Evolutionary conservation across 2,329 filamentous ascomycete species (phyloP), one percentile per base, ranked within the genome.

Genomic region (Ascochyta lentis): DNA sequence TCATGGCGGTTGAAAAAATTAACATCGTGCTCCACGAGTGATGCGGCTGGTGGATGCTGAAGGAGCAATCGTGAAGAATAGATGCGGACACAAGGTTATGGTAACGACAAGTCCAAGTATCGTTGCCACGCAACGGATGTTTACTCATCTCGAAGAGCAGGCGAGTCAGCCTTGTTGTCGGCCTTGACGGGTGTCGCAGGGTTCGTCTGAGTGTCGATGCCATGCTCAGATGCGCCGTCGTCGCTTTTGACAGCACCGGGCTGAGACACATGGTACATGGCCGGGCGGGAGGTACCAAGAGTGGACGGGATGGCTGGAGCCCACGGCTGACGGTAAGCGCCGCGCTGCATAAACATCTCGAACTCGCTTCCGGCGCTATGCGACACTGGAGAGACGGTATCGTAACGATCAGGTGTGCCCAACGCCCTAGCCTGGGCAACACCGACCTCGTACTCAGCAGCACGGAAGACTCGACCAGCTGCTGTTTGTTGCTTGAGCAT

Each of bases 401-500:
- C 59, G 58, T 73, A 73, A 34, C 71, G 71, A 35, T 75, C 71
- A 23, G 72, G 70, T 47, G 65, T 66, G 41, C 60, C 63, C 58
- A 69, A 61, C 23, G 65, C 74, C 57, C 73, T 70, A 66, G 73
- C 73, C 56, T 76, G 73, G 47, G 71, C 70, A 56, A 77, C 76
- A 57, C 76, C 76, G 52, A 75, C 72, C 55, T 80, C 80, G 79
- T 98, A 98, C 80, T 98, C 95, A 54, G 95, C 95, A 55, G 94
- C 95, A 56, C 95, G 91, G 79, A 96, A 98, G 71, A 96, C 92
- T 58, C 95, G 92, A 54, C 93, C 91, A 74, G 96, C 92, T 29
- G 95, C 92, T 38, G 94, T 98, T 73, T 97, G 90, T 62, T 95
- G 90, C 84, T 99, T 99, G 66, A 99, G 84, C 73, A 95, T 87